Conservation (phyloP, 139 green algal species). For the Picochlorum sp. region DNA sequence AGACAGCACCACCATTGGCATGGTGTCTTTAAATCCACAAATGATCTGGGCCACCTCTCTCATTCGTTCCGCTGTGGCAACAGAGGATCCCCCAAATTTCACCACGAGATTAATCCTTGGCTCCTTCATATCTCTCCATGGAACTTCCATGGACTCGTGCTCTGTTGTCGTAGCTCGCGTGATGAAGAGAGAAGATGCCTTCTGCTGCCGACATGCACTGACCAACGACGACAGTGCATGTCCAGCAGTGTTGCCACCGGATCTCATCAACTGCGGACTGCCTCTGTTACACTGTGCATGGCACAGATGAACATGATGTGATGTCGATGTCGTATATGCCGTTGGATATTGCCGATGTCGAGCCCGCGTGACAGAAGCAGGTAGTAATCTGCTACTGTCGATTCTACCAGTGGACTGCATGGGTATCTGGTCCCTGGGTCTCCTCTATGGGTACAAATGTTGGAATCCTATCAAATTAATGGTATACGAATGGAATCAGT, state of each 20-base stretch:
- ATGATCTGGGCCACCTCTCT: constrained; percentile 90
- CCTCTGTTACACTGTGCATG: not conserved
- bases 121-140: not conserved
- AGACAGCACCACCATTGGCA: constrained; percentile 86
- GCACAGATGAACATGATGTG: not conserved
- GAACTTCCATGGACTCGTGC: not conserved
- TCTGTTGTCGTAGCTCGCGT: not conserved
- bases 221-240: no score
- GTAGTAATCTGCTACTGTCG: not conserved
- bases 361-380: not conserved
- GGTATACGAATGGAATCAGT: no score
- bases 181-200: not conserved
- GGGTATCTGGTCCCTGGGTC: no score
- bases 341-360: not conserved
- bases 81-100: constrained; percentile 96
- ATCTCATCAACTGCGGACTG: no score
- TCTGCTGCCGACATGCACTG: not conserved
- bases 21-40: constrained; percentile 71
- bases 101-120: constrained; percentile 51
- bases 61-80: constrained; percentile 85
- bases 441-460: no score
- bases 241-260: no score
- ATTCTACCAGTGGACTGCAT: no score
- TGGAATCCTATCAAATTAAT: no score
- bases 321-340: not conserved